Conservation (phyloP, 345 rosid genomes). For the Microcos paniculata region DNA sequence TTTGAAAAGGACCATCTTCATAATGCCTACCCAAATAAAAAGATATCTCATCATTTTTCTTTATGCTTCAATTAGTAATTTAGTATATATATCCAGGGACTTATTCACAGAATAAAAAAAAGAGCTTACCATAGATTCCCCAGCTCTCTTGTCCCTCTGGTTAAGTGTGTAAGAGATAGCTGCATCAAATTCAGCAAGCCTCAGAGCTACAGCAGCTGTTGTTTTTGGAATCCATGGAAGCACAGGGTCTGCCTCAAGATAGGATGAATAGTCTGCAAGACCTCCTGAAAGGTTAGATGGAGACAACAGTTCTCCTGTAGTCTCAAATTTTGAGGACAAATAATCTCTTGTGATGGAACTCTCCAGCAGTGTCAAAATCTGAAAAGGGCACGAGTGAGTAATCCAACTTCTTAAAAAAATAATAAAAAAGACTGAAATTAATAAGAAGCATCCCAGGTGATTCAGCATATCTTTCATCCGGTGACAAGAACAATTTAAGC, state of each 20-base stretch:
- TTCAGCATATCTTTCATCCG: too few relatives aligned
- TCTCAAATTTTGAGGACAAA: conserved; percentile 63
- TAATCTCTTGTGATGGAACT: conserved; percentile 53
- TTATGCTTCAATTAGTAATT: neutral
- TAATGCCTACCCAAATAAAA: neutral
- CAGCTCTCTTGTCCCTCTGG: conserved; percentile 43
- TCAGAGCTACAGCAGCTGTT: conserved; percentile 66
- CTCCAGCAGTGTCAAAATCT: conserved; percentile 70
- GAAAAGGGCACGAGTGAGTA: conserved; percentile 12
- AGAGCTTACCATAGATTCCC: conserved; percentile 49
- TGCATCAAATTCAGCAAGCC: conserved; percentile 65
- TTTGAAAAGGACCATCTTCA: neutral
- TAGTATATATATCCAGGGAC: neutral
- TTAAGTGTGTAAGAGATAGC: conserved; percentile 50
- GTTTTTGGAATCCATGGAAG: conserved; percentile 88
- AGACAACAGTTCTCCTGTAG: conserved; percentile 59
- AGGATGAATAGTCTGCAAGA: conserved; percentile 20
- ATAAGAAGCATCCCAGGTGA: neutral
- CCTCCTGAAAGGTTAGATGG: conserved; percentile 18
- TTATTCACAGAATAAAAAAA: neutral
- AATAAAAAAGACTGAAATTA: neutral
- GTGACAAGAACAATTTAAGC: neutral
- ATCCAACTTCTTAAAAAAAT: neutral
- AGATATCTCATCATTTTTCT: neutral
- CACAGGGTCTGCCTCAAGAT: conserved; percentile 28